Base-by-base conservation (phyloP, 1,284 basidiomycete genomes). In the Ustilago loliicola region DNA sequence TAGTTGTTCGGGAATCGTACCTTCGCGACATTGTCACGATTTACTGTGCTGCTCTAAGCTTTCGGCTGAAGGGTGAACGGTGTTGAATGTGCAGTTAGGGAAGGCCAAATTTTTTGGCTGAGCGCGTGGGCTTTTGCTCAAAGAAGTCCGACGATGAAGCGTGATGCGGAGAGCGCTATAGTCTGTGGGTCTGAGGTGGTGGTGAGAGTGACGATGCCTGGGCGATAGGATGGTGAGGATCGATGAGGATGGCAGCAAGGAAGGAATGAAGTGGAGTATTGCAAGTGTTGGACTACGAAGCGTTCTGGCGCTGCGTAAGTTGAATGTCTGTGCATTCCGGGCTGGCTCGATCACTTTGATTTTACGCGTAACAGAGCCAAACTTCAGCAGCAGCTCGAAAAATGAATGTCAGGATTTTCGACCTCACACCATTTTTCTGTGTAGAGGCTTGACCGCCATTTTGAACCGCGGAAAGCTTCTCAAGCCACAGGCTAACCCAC, bases 1-100 rank as follows among this genome's bases (percentile, higher is more conserved):
- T 86, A 6, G 84, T 85, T 19, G 84, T 85, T 25, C 84, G 76
- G 42, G 82, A 83, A 59, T 85, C 84, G 74, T 85, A 85, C 61
- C 84, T 67, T 45, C 84, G 75, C 67, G 84, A 85, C 84, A 85
- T 85, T 38, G 38, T 81, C 60, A 32, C 27, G 5, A 8, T 17
- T 10, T 40, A 8, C 50, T 17, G 9, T 29, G 6, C 7, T 53
- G 48, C 25, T 45, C 27, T 6, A n/a, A 21, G 6, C 19, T 38
- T 50, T 50, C 25, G 11, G 27, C 23, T 17, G 23, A n/a, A 15
- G 25, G 25, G 11, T 50, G 48, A 11, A 10, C 13, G 9, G n/a
- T 25, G 25, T 21, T 21, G 45, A n/a, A 17, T n/a, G 45, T 3
- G 10, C 30, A 13, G 57, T 7, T 38, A 15, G 15, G 36, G n/a